Conservation (phyloP, 805 yeast species). For the Metschnikowia matae region DNA sequence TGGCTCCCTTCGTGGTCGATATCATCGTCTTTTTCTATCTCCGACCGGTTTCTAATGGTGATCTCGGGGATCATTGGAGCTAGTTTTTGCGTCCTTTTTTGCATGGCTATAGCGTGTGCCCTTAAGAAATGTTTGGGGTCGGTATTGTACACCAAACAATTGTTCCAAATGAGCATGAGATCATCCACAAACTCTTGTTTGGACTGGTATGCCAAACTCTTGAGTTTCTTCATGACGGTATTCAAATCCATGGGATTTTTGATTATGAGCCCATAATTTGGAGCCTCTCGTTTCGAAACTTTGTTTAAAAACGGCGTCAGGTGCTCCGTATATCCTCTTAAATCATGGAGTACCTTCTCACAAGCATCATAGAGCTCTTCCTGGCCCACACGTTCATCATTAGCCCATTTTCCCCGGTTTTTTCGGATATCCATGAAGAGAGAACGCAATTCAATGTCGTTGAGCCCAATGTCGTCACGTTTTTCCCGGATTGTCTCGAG, state of each 20-base stretch:
- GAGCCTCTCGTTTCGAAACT: slow-evolving; percentile 98
- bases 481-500: slow-evolving; percentile 72
- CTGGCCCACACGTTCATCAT: slow-evolving; percentile 92
- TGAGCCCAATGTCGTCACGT: slow-evolving; percentile 67
- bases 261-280: slow-evolving; percentile 86
- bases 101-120: slow-evolving; percentile 94
- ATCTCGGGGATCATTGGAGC: slow-evolving; percentile 89
- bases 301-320: slow-evolving; percentile 93
- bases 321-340: slow-evolving; percentile 91
- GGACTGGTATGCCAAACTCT: slow-evolving; percentile 73
- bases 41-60: slow-evolving; percentile 64
- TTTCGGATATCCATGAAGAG: slow-evolving; percentile 89
- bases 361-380: slow-evolving; percentile 97
- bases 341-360: slow-evolving; percentile 87
- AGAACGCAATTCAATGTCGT: slow-evolving; percentile 79
- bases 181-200: slow-evolving; percentile 94
- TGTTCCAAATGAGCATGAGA: slow-evolving; percentile 90
- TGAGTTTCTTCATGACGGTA: slow-evolving; percentile 87
- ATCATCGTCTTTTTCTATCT: slow-evolving; percentile 62
- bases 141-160: slow-evolving; percentile 87
- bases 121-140: slow-evolving; percentile 91
- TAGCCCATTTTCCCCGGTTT: slow-evolving; percentile 96
- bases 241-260: slow-evolving; percentile 95
- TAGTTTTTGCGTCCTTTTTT: slow-evolving; percentile 72
- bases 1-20: slow-evolving; percentile 20